Base-by-base conservation (phyloP, 176 grass and related monocot species). In the Avena insularis region DNA sequence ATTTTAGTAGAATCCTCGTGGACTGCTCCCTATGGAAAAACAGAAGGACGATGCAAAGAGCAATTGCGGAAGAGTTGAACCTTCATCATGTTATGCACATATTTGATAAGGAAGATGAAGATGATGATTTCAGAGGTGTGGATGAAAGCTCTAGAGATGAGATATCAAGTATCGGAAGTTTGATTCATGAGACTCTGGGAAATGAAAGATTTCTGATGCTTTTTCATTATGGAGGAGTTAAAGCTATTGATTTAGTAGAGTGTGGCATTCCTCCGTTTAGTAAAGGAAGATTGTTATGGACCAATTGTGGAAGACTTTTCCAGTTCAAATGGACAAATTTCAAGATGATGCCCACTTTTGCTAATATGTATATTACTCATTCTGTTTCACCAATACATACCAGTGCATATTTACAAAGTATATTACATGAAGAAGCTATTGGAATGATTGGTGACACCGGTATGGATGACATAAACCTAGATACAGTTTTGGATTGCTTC, bases 271-370 rank as follows among this genome's bases (percentile, higher is more conserved):
- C 56, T 59, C 19, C 0, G 2, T 59, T 8, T 59, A 8, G 16
- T n/a, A n/a, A 19, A n/a, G 56, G 56, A n/a, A 59, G n/a, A 59
- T 6, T 59, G 17, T 9, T 59, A 59, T 59, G 19, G 6, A 59
- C 16, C 7, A 2, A 6, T 9, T 2, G 2, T 59, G 56, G 56
- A 59, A 59, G 19, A 51, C 14, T 51, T 58, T n/a, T 59, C 2
- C 6, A 19, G 56, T 9, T 19, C 56, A n/a, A 20, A 2, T 0
- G 1, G 6, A 6, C 1, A 0, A 1, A 20, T n/a, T 1, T n/a
- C 2, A 59, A 8, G 5, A n/a, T 8, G 5, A 59, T 59, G 0
- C 19, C 19, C 7, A n/a, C 1, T 20, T 8, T 2, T 59, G 16
- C 6, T 9, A 0, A 2, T 59, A 9, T 20, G 9, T 2, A 14